Conservation (phyloP, 1,284 basidiomycete genomes). For the Ganoderma meredithae region DNA sequence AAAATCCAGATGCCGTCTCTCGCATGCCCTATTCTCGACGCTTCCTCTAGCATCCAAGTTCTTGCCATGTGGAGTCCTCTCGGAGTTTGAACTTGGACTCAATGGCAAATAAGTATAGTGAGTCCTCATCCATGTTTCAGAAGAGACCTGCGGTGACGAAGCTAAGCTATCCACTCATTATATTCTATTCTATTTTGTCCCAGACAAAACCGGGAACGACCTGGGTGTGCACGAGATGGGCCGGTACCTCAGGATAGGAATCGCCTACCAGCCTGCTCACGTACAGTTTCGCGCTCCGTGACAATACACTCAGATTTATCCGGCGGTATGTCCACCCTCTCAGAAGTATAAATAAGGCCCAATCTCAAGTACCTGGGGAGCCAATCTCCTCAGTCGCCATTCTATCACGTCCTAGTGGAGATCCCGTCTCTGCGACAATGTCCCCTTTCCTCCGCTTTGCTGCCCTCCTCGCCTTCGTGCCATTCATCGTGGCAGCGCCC, state of each 20-base stretch:
- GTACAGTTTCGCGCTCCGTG: not conserved
- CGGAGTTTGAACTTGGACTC: no score
- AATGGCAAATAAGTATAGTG: not conserved
- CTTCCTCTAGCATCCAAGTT: not conserved
- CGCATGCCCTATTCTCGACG: not conserved
- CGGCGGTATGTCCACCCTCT: not conserved
- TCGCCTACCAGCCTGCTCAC: not conserved
- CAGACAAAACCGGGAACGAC: not conserved
- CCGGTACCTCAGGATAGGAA: not conserved
- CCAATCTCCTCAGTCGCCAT: not conserved
- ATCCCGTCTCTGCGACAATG: conserved; percentile 4
- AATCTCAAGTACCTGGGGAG: not conserved
- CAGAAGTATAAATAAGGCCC: not conserved
- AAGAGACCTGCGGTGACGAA: not conserved
- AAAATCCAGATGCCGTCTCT: not conserved
- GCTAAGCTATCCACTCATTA: not conserved
- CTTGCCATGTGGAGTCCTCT: no score
- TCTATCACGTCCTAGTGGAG: not conserved
- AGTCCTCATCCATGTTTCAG: not conserved
- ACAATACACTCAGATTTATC: not conserved
- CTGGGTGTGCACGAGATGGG: not conserved
- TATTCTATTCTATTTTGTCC: conserved; percentile 6
- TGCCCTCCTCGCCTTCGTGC: conserved; percentile 22
- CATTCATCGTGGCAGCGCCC: conserved; percentile 21
- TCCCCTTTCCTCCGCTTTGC: conserved; percentile 28